A percentile compares a stretch with the other conserved stretches of the same genome.
These are phyloP conservation scores for Prunella vulgaris DNA, from an alignment of 257 asterid species.

Conservation along the genomic window DNA sequence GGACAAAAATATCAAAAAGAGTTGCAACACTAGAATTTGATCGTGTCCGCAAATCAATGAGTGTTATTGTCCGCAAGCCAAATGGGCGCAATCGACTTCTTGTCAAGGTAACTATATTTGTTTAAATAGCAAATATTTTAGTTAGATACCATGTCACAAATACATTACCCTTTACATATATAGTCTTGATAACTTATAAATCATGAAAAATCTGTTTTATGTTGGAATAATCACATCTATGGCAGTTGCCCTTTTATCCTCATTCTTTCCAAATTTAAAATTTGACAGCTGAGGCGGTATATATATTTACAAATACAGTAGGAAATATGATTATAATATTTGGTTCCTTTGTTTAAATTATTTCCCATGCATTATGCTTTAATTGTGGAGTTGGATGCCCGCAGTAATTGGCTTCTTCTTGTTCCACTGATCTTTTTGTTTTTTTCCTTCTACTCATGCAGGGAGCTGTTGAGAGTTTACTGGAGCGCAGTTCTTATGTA, in stretches of 20 bases:
- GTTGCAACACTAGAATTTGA: conserved; percentile 87
- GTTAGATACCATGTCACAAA: neutral
- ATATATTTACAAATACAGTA: no score
- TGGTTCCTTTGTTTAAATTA: conserved; percentile 1
- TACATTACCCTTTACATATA: neutral
- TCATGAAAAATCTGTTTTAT: neutral
- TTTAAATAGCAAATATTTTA: neutral
- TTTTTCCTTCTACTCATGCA: conserved; percentile 24
- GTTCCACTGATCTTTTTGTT: neutral
- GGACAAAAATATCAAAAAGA: conserved; percentile 60
- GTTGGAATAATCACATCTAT: neutral
- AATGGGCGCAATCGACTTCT: conserved; percentile 68
- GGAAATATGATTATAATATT: neutral
- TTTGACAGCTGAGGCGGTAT: no score
- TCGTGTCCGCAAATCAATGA: conserved; percentile 83
- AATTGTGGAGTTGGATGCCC: neutral
- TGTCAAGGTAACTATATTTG: conserved; percentile 57
- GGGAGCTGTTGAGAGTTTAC: conserved; percentile 94
- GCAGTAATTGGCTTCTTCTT: neutral
- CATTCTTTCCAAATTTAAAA: neutral
- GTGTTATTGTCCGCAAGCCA: conserved; percentile 63
- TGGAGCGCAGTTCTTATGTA: conserved; percentile 64
- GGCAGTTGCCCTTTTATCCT: neutral
- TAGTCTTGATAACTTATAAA: neutral
- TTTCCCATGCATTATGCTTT: neutral